Evolutionary conservation across 257 asterid species (phyloP).

Genomic region (Voacanga thouarsii): DNA sequence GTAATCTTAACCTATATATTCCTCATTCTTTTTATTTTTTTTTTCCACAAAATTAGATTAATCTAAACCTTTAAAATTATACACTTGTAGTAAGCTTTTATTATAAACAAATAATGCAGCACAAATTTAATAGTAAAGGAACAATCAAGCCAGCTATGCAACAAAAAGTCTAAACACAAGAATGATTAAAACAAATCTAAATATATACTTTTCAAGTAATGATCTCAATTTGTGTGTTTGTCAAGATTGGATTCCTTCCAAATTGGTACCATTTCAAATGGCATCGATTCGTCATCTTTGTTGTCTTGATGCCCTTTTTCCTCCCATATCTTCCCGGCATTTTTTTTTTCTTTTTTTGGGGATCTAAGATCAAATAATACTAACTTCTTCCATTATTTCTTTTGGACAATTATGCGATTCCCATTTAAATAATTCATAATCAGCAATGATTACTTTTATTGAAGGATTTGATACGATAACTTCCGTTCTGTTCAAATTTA

Average conservation of each 20-base stretch:
- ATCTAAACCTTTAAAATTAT: no score
- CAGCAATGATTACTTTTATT: no score
- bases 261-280: background rate
- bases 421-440: background rate
- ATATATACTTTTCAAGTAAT: background rate
- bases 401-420: background rate
- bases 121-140: background rate
- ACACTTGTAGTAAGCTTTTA: no score
- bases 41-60: no score
- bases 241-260: background rate
- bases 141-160: constrained; percentile 7
- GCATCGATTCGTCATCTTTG: constrained; percentile 1
- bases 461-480: no score
- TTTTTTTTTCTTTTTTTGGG: no score
- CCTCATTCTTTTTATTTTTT: no score
- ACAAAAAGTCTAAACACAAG: background rate
- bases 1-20: no score
- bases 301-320: background rate
- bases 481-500: no score
- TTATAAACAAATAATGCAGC: background rate
- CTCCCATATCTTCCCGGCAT: background rate
- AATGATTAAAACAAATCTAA: background rate
- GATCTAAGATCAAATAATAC: no score
- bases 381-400: background rate
- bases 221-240: background rate